Conservation (phyloP, 805 yeast genomes). For the Deakozyma indianensis region DNA sequence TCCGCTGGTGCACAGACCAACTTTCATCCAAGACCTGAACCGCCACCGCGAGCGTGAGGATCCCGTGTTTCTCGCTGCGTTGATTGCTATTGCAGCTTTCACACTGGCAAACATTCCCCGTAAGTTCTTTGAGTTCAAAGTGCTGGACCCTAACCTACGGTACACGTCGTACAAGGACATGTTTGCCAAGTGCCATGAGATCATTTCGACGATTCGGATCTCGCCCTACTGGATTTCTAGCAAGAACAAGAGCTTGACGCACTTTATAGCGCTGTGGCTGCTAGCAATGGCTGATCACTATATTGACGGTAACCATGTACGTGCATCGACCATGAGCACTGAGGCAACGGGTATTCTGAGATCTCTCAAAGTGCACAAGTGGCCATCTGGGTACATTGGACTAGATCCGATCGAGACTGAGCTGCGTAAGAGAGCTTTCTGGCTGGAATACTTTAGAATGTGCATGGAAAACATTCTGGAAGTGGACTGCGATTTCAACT, state of each 20-base stretch:
- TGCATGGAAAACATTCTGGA: conserved; percentile 3
- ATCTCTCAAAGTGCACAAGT: conserved; percentile 3
- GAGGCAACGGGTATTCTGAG: conserved; percentile 5
- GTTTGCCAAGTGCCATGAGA: conserved; percentile 6
- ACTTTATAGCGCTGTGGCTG: conserved; percentile 3
- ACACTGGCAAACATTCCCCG: conserved; percentile 7
- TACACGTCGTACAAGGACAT: conserved; percentile 4
- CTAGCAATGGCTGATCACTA: conserved; percentile 6
- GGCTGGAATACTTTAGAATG: conserved; percentile 5
- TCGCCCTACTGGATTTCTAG: conserved; percentile 4
- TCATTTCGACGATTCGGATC: conserved; percentile 1
- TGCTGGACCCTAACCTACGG: conserved; percentile 5
- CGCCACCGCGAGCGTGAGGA: conserved; percentile 6
- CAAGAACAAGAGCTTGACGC: conserved; percentile 2
- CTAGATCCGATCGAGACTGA: conserved; percentile 6
- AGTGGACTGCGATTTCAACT: not conserved
- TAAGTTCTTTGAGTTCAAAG: conserved; percentile 4
- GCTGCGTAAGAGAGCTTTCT: conserved; percentile 7
- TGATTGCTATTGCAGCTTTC: conserved; percentile 6
- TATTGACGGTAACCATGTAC: conserved; percentile 5
- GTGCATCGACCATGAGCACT: not conserved
- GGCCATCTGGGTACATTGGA: conserved; percentile 6
- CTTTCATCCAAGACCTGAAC: conserved; percentile 6
- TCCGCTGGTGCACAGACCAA: conserved; percentile 9
- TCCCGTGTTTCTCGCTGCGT: conserved; percentile 3